Base-by-base conservation (phyloP, 2,329 filamentous ascomycete species). In the Calonectria pseudoreteaudii region DNA sequence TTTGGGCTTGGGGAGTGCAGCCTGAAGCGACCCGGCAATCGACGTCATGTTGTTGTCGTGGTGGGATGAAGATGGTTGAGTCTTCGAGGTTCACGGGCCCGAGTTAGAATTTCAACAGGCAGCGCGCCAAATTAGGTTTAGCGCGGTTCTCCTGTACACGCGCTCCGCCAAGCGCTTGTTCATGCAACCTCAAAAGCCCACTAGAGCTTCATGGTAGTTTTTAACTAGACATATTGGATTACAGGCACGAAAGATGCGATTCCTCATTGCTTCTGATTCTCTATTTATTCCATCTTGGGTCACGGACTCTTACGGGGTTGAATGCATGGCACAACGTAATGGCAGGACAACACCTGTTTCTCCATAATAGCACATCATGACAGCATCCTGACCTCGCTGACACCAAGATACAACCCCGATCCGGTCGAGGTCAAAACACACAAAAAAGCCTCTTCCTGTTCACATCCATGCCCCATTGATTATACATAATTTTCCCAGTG, bases 1-100 rank as follows among this genome's bases (percentile, higher is more conserved):
- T 86, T 94, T 96, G 20, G 96, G 96, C 83, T 96, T 96, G 4
- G 96, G 96, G 53, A 98, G 89, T 71, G 94, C 93, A 82, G 92
- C 92, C 76, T 95, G 92, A 53, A 98, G 90, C 72, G 95, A 94
- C 73, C 91, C 89, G 78, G 90, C 90, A 81, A 94, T 89, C 73
- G 92, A 93, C 73, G 92, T 87, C 92, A 94, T 94, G 66, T 76
- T 77, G 70, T 68, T 75, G 68, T 72, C 56, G 72, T 76, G 70
- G 71, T 75, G 75, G 64, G 73, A 74, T 78, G 77, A 73, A 72
- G 74, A 78, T 67, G 76, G 74, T 78, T 75, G 74, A 65, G 66
- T 67, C 72, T 75, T 75, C 71, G 69, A 77, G 65, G 75, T 69
- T 78, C 72, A 70, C 69, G 72, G 41, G 70, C 76, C 65, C 77